Evolutionary conservation across 2,329 filamentous ascomycete genomes (phyloP).

Genomic region (Cladophialophora immunda): DNA sequence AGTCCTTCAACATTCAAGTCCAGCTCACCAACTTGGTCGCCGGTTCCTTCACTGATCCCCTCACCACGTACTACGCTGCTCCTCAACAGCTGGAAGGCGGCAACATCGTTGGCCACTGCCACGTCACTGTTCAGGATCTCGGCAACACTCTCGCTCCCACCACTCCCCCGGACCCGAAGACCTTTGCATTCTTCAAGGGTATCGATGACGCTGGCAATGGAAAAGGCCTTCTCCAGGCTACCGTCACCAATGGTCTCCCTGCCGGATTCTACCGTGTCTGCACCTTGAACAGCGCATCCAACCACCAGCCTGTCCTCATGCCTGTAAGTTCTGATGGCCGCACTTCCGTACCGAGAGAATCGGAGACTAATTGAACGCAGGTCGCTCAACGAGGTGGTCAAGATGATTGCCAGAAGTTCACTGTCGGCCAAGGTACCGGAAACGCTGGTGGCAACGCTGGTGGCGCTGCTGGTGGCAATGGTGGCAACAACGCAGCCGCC

Average conservation of each 20-base stretch:
- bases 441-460: conserved; percentile 52
- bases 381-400: conserved; percentile 73
- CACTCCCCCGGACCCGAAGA: conserved; percentile 50
- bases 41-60: conserved; percentile 64
- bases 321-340: conserved; percentile 45
- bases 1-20: conserved; percentile 59
- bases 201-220: conserved; percentile 68
- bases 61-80: conserved; percentile 63
- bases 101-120: conserved; percentile 49
- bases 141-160: conserved; percentile 47
- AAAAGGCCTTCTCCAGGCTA: conserved; percentile 62
- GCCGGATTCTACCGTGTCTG: conserved; percentile 71
- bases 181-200: conserved; percentile 67
- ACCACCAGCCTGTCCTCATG: conserved; percentile 70
- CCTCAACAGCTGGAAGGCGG: conserved; percentile 60
- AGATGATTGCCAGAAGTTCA: conserved; percentile 71
- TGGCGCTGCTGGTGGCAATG: conserved; percentile 60
- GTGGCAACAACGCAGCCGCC: conserved; percentile 50
- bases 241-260: conserved; percentile 66
- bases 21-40: conserved; percentile 60
- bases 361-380: conserved; percentile 25
- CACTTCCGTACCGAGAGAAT: neutral
- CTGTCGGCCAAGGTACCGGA: conserved; percentile 62
- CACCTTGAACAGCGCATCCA: conserved; percentile 69
- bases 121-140: conserved; percentile 62